These are phyloP conservation scores for Cochlearia excelsa DNA, from an alignment of 345 rosid genomes.

Conservation along the genomic window DNA sequence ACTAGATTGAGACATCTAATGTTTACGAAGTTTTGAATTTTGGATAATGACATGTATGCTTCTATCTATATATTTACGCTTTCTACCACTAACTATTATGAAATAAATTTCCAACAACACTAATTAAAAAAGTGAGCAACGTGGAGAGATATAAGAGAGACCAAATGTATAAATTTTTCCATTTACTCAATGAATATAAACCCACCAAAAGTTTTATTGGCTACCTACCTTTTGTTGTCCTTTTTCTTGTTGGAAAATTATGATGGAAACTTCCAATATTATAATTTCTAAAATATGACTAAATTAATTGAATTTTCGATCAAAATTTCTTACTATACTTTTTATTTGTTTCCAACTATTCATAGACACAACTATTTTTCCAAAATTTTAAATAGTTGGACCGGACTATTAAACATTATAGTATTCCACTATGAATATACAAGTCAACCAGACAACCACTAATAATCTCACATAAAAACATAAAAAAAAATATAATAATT, in stretches of 20 bases:
- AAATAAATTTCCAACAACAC: conserved; percentile 1
- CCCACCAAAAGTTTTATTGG: conserved; percentile 29
- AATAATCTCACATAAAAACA: conserved; percentile 2
- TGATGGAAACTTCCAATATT: conserved; percentile 19
- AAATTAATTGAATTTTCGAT: no score
- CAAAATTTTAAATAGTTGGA: background rate
- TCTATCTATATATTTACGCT: conserved; percentile 1
- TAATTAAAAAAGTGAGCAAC: conserved; percentile 15
- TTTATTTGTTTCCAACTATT: no score
- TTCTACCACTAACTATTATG: conserved; percentile 20
- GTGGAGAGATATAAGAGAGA: conserved; percentile 5
- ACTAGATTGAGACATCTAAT: conserved; percentile 2
- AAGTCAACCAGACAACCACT: conserved; percentile 24
- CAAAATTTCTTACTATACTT: no score
- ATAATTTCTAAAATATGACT: no score
- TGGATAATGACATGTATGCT: conserved; percentile 5
- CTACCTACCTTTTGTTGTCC: conserved; percentile 29
- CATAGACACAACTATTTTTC: conserved; percentile 3
- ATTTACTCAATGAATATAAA: conserved; percentile 14
- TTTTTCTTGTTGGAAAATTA: conserved; percentile 31
- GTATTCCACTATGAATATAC: background rate
- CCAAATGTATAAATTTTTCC: conserved; percentile 17
- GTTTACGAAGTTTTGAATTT: background rate
- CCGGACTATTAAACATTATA: conserved; percentile 13
- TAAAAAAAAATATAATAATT: background rate